phyloP scores from a whole-genome alignment of 164 flowering plant species.

The Brasenia schreberi region DNA sequence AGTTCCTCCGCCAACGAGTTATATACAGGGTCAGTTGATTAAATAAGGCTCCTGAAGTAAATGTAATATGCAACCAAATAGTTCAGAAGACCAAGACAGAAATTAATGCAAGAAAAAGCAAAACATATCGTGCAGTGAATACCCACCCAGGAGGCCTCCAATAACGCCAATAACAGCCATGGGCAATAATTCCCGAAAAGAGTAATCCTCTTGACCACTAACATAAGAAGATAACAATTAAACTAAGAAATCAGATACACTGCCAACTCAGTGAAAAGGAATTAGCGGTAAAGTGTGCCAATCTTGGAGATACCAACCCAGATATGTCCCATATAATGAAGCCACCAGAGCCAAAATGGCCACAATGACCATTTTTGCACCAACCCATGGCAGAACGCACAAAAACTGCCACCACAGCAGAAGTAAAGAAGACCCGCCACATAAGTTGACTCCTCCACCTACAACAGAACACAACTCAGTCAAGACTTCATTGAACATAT shows the following conservation, averaged over 20 bases:
- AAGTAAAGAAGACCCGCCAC: conserved; percentile 99
- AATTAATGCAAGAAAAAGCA: neutral
- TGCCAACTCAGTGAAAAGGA: neutral
- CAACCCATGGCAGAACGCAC: conserved; percentile 94
- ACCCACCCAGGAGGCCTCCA: conserved; percentile 93
- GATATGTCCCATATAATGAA: conserved; percentile 97
- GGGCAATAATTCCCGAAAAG: conserved; percentile 82
- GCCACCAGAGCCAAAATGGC: conserved; percentile 98
- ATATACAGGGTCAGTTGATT: conserved; percentile 85
- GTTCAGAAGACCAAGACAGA: neutral
- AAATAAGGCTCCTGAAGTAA: conserved; percentile 70
- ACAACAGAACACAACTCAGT: conserved; percentile 7
- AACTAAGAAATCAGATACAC: neutral
- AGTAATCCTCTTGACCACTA: conserved; percentile 98
- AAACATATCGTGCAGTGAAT: neutral
- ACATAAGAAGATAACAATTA: conserved; percentile 3
- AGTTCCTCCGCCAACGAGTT: conserved; percentile 77
- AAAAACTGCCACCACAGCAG: conserved; percentile 96
- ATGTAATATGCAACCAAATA: neutral
- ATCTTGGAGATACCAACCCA: conserved; percentile 31
- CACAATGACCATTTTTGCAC: conserved; percentile 93
- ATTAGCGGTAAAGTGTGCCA: neutral
- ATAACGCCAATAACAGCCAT: conserved; percentile 97
- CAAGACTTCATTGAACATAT: too few species aligned
- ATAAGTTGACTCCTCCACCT: conserved; percentile 99